These are phyloP conservation scores for Stenocarpella maydis DNA, from an alignment of 2,329 filamentous ascomycete species.

Conservation along the genomic window DNA sequence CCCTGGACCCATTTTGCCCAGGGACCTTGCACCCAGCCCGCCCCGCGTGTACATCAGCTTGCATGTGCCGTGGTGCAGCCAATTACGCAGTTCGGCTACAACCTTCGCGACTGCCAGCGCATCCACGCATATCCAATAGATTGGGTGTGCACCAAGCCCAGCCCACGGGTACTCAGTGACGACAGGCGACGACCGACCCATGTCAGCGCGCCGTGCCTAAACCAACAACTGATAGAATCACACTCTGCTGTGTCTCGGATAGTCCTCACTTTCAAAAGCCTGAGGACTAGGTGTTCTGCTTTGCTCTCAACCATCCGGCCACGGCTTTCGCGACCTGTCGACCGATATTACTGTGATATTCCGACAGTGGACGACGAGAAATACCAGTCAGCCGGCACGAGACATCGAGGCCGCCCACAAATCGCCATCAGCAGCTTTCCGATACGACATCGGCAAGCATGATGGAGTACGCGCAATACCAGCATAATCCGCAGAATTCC, in stretches of 20 bases:
- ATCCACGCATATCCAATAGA: conserved; percentile 68
- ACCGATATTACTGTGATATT: background rate
- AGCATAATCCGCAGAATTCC: conserved; percentile 72
- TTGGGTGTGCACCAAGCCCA: conserved; percentile 58
- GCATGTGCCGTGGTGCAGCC: conserved; percentile 67
- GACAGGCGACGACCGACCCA: conserved; percentile 41
- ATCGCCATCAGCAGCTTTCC: conserved; percentile 30
- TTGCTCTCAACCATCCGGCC: background rate
- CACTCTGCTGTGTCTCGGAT: conserved; percentile 40
- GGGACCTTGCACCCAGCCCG: conserved; percentile 42
- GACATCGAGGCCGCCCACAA: conserved; percentile 35
- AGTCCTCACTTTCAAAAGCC: background rate
- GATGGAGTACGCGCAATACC: conserved; percentile 81
- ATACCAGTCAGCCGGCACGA: background rate
- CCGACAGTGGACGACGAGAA: background rate
- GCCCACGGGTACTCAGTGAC: conserved; percentile 55
- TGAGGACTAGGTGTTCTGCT: background rate
- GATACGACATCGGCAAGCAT: conserved; percentile 50
- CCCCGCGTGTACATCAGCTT: conserved; percentile 60
- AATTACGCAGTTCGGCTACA: conserved; percentile 61
- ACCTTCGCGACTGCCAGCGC: conserved; percentile 66
- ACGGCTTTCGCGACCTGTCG: background rate
- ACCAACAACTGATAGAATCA: conserved; percentile 48
- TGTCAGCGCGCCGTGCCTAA: conserved; percentile 56
- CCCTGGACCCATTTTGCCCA: conserved; percentile 45